Evolutionary conservation across 2,329 filamentous ascomycete species (phyloP).

Genomic region (Chlorencoelia australis): DNA sequence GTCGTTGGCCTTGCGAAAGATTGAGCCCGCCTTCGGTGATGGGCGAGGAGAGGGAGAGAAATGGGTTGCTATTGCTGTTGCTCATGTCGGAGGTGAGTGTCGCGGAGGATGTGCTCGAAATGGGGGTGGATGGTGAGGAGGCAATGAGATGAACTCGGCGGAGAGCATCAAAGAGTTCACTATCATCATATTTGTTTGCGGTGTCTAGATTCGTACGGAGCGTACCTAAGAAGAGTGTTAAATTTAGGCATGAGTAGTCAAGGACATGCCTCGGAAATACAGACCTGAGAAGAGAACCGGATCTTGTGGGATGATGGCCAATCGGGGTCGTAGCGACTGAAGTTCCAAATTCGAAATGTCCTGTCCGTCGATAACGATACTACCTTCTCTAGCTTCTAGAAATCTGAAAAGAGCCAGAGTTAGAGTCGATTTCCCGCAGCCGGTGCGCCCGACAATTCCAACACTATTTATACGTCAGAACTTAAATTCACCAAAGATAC

Average conservation of each 20-base stretch:
- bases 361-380: conserved; percentile 23
- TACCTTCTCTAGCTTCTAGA: conserved; percentile 30
- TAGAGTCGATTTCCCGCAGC: conserved; percentile 22
- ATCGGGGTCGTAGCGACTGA: conserved; percentile 20
- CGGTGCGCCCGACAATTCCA: conserved; percentile 23
- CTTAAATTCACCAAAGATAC: neutral
- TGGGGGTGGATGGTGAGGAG: conserved; percentile 3
- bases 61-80: conserved; percentile 10
- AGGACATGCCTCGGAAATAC: neutral
- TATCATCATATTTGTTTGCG: conserved; percentile 14
- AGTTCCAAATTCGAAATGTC: conserved; percentile 25
- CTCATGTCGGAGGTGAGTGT: neutral
- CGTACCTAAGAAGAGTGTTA: conserved; percentile 50
- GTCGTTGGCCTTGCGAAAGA: conserved; percentile 65
- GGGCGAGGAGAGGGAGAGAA: conserved; percentile 42
- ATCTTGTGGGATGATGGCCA: conserved; percentile 35
- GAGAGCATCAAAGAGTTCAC: conserved; percentile 70
- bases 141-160: conserved; percentile 74
- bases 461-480: conserved; percentile 8
- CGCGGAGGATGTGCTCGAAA: conserved; percentile 2
- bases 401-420: conserved; percentile 18
- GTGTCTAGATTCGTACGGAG: conserved; percentile 13
- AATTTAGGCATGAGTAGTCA: conserved; percentile 49
- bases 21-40: conserved; percentile 55
- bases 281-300: conserved; percentile 72